Evolutionary conservation across 768 basidiomycete species (phyloP).

Genomic region (Cubamyces sp.): DNA sequence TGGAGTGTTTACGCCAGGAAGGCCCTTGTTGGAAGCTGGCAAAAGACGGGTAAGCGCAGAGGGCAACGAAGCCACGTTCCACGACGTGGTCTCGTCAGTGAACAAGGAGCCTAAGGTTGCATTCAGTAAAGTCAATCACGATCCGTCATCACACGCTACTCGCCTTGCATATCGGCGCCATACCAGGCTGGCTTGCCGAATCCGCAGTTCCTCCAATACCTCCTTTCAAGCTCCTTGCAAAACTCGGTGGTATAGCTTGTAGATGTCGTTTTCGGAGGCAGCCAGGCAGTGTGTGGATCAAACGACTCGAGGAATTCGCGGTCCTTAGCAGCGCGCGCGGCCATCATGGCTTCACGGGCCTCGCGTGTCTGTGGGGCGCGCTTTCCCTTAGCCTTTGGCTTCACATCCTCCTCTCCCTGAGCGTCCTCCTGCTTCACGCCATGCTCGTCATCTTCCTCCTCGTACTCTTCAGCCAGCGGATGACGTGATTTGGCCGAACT

Average conservation of each 20-base stretch:
- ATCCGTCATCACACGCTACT: slow-evolving; percentile 25
- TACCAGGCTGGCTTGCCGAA: slow-evolving; percentile 95
- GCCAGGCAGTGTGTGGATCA: slow-evolving; percentile 75
- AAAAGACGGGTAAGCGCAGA: slow-evolving; percentile 84
- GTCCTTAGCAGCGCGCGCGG: slow-evolving; percentile 48
- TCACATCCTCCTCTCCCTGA: slow-evolving; percentile 34
- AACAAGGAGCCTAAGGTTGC: slow-evolving; percentile 58
- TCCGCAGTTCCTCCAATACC: slow-evolving; percentile 91
- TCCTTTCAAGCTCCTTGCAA: slow-evolving; percentile 83
- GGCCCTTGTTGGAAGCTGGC: slow-evolving; percentile 63
- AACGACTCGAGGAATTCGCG: slow-evolving; percentile 69
- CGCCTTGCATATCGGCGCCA: slow-evolving; percentile 93
- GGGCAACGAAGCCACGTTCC: slow-evolving; percentile 94
- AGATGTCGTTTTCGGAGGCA: slow-evolving; percentile 71
- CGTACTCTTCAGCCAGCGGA: slow-evolving; percentile 15
- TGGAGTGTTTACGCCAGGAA: slow-evolving; percentile 96
- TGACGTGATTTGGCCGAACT: slow-evolving; percentile 17
- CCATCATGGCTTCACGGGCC: slow-evolving; percentile 52
- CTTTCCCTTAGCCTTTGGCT: slow-evolving; percentile 45
- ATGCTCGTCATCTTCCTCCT: slow-evolving; percentile 19
- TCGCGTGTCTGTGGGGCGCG: slow-evolving; percentile 46
- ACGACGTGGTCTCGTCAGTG: slow-evolving; percentile 75
- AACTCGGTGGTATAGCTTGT: slow-evolving; percentile 88
- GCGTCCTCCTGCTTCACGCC: slow-evolving; percentile 24
- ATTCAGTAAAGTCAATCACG: not conserved